Conservation (phyloP, 2,329 filamentous ascomycete genomes). For the Verticillium zaregamsianum region DNA sequence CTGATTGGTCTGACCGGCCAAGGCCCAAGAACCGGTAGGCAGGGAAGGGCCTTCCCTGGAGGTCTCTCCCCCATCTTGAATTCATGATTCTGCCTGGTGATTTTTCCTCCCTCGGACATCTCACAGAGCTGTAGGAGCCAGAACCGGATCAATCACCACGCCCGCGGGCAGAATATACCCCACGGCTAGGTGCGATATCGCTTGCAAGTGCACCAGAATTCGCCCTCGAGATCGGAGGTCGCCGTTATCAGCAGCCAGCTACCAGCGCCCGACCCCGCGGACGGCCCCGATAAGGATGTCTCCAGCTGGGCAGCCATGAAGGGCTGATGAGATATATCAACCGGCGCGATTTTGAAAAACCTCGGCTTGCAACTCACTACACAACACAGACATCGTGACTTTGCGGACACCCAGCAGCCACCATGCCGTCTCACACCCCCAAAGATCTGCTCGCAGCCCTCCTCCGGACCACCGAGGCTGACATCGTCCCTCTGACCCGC, state of each 20-base stretch:
- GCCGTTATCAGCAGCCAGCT: slow-evolving; percentile 6
- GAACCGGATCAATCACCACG: neutral
- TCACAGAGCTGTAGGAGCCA: neutral
- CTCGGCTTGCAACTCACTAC: neutral
- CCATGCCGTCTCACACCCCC: slow-evolving; percentile 1
- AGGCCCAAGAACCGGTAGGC: neutral
- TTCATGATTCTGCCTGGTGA: neutral
- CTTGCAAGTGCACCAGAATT: neutral
- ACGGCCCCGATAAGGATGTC: slow-evolving; percentile 12
- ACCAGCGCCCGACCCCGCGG: slow-evolving; percentile 3
- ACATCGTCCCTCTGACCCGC: slow-evolving; percentile 47
- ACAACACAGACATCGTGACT: neutral
- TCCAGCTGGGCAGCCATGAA: neutral
- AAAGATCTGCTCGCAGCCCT: slow-evolving; percentile 31
- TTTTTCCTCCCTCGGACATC: neutral
- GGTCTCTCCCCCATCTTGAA: neutral
- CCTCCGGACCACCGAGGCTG: slow-evolving; percentile 36
- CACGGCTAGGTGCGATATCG: neutral
- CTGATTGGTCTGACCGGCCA: too few species aligned
- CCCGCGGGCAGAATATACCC: neutral
- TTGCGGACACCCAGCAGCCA: neutral
- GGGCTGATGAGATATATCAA: neutral
- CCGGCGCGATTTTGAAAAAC: neutral
- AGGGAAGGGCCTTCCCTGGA: neutral
- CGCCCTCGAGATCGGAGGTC: slow-evolving; percentile 11